A percentile compares a stretch with the other conserved stretches of the same genome.
Conservation (phyloP, 352 stramenopile genomes). For the Phytopythium sindhum region DNA sequence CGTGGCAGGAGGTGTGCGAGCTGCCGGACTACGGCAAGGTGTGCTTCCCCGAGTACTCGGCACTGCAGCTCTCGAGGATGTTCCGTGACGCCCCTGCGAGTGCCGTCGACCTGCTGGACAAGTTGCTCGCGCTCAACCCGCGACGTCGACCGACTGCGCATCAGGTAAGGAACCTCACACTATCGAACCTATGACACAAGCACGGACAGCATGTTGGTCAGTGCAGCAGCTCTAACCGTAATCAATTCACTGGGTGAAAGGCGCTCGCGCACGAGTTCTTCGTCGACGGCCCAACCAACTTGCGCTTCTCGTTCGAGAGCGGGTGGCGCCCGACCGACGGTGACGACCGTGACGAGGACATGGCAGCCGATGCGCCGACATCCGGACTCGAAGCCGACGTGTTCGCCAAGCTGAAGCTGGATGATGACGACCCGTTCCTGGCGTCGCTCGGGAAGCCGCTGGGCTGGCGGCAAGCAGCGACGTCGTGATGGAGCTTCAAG, state of each 20-base stretch:
- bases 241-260: conserved; percentile 12
- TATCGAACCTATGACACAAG: not conserved
- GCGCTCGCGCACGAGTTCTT: conserved; percentile 47
- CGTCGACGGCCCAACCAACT: conserved; percentile 25
- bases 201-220: not conserved
- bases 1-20: conserved; percentile 21
- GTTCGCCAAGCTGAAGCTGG: conserved; percentile 2
- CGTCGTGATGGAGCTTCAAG: not conserved
- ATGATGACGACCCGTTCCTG: conserved; percentile 21
- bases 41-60: conserved; percentile 48
- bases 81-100: conserved; percentile 41
- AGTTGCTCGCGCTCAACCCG: conserved; percentile 33
- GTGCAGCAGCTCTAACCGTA: not conserved
- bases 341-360: not conserved
- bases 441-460: conserved; percentile 35
- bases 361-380: not conserved
- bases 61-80: conserved; percentile 34
- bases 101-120: conserved; percentile 51
- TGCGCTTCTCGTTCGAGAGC: conserved; percentile 14
- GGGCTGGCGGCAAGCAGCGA: not conserved
- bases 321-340: not conserved
- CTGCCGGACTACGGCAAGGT: conserved; percentile 76
- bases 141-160: conserved; percentile 32
- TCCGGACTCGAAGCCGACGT: not conserved
- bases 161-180: conserved; percentile 21